Evolutionary conservation across 345 rosid species (phyloP).

Genomic region (Lepidium africanum): DNA sequence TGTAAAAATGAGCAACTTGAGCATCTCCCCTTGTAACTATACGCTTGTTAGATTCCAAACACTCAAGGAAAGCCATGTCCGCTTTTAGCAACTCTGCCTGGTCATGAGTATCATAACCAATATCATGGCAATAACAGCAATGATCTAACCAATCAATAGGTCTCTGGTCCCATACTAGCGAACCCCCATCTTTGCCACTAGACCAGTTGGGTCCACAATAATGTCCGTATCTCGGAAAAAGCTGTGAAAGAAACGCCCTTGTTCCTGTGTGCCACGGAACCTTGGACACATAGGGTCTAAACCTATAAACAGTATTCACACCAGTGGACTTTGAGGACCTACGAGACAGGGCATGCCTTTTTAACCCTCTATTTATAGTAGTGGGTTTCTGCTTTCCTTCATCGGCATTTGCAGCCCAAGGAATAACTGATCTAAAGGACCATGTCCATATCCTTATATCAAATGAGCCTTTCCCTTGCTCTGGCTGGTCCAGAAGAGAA

Average conservation of each 20-base stretch:
- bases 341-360: slow-evolving; percentile 36
- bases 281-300: slow-evolving; percentile 87
- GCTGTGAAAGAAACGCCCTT: slow-evolving; percentile 79
- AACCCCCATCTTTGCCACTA: slow-evolving; percentile 84
- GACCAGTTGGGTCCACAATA: slow-evolving; percentile 99
- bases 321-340: slow-evolving; percentile 11
- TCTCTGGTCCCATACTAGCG: slow-evolving; percentile 80
- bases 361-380: slow-evolving; percentile 57
- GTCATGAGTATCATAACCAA: slow-evolving; percentile 86
- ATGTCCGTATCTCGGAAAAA: slow-evolving; percentile 91
- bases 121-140: slow-evolving; percentile 97
- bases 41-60: slow-evolving; percentile 66
- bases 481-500: slow-evolving; percentile 28
- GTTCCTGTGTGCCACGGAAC: slow-evolving; percentile 96
- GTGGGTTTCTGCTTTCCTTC: slow-evolving; percentile 40
- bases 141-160: slow-evolving; percentile 96
- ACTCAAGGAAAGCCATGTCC: slow-evolving; percentile 80
- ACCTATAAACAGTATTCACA: slow-evolving; percentile 39
- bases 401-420: slow-evolving; percentile 33
- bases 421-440: slow-evolving; percentile 53
- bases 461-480: slow-evolving; percentile 28
- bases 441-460: slow-evolving; percentile 50
- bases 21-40: slow-evolving; percentile 56
- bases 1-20: slow-evolving; percentile 57
- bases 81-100: slow-evolving; percentile 81